Evolutionary conservation across 2,329 filamentous ascomycete species (phyloP).

Genomic region (Coniochaeta sp.): DNA sequence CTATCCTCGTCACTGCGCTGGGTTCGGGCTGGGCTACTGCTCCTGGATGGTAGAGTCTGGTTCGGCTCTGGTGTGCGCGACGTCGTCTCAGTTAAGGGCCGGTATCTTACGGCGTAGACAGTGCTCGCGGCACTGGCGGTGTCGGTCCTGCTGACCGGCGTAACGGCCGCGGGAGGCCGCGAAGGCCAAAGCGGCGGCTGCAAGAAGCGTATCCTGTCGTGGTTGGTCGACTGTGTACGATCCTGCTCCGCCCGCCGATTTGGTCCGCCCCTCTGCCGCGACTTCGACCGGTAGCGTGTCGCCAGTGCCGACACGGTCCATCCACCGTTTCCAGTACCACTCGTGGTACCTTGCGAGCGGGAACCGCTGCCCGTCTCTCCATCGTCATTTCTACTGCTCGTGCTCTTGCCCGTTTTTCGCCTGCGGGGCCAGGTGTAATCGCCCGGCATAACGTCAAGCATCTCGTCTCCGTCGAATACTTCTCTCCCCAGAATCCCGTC

Average conservation of each 20-base stretch:
- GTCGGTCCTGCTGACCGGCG: constrained; percentile 54
- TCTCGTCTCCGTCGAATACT: constrained; percentile 90
- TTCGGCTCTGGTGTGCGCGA: constrained; percentile 36
- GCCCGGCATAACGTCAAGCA: constrained; percentile 59
- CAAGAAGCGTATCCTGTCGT: constrained; percentile 25
- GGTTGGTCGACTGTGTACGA: constrained; percentile 14
- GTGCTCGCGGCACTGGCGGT: constrained; percentile 59
- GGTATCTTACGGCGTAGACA: constrained; percentile 56
- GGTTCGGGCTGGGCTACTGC: constrained; percentile 23
- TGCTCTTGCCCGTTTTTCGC: constrained; percentile 20
- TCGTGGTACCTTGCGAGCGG: constrained; percentile 12
- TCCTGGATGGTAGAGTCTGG: constrained; percentile 22
- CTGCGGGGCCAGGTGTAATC: constrained; percentile 41
- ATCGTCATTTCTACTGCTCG: constrained; percentile 18
- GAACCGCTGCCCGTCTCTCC: constrained; percentile 18
- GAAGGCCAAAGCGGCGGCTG: constrained; percentile 49
- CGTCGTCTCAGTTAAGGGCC: constrained; percentile 46
- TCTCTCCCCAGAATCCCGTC: constrained; percentile 87
- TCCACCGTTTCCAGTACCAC: constrained; percentile 28
- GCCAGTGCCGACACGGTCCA: constrained; percentile 32
- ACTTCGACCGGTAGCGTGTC: constrained; percentile 26
- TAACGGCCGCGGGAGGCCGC: constrained; percentile 46
- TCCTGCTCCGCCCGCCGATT: constrained; percentile 5
- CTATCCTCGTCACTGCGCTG: constrained; percentile 10
- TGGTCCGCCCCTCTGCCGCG: constrained; percentile 13